Conservation (phyloP, 2,329 filamentous ascomycete genomes). For the Samsoniella hepiali region DNA sequence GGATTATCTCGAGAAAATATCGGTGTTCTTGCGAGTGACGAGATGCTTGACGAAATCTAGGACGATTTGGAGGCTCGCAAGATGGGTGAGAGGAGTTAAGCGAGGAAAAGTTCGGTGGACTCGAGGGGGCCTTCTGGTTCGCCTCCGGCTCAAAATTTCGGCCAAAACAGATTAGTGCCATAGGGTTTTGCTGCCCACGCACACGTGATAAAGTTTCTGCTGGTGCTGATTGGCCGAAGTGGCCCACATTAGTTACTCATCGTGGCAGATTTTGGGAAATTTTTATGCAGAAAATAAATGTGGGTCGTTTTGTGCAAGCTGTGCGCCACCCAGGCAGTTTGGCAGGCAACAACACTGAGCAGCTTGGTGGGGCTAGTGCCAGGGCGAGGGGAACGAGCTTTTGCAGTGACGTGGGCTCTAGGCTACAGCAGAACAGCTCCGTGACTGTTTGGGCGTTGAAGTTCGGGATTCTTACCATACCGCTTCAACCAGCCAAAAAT, state of each 20-base stretch:
- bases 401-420: conserved; percentile 12
- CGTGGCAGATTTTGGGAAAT: conserved; percentile 18
- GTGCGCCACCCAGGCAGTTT: not conserved
- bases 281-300: conserved; percentile 14
- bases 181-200: conserved; percentile 38
- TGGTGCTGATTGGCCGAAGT: conserved; percentile 23
- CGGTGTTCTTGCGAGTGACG: conserved; percentile 46
- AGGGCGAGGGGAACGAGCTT: conserved; percentile 10
- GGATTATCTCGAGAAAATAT: conserved; percentile 47
- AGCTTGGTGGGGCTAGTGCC: conserved; percentile 10
- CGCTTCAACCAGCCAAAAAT: not conserved
- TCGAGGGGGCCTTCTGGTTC: conserved; percentile 34
- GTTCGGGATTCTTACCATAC: not conserved
- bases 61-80: conserved; percentile 54
- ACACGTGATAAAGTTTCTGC: conserved; percentile 34
- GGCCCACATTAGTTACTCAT: conserved; percentile 14
- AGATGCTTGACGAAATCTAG: conserved; percentile 53
- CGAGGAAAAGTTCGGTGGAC: conserved; percentile 49
- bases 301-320: conserved; percentile 19
- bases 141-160: conserved; percentile 38
- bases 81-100: conserved; percentile 45
- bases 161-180: conserved; percentile 35
- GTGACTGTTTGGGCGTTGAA: not conserved
- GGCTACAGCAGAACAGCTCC: conserved; percentile 12
- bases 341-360: not conserved